Conservation (phyloP, 2,329 filamentous ascomycete species). For the Neurospora crassa region DNA sequence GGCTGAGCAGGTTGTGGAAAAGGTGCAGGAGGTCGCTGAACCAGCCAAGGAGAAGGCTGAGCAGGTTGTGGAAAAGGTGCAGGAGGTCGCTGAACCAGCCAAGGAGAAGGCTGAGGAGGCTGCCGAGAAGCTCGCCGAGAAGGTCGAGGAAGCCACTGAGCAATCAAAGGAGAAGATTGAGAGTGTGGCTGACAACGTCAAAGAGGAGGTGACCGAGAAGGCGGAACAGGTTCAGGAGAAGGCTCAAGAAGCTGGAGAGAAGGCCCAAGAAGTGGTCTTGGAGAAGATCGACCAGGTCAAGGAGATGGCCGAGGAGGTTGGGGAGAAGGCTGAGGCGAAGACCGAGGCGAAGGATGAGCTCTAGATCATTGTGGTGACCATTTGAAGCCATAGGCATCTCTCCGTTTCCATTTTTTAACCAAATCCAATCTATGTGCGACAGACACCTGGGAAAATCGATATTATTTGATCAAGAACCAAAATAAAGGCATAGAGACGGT, state of each 20-base stretch:
- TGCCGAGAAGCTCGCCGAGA: too few species aligned
- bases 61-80: background rate
- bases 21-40: background rate
- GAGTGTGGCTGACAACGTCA: background rate
- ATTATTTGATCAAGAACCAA: background rate
- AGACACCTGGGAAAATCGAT: background rate
- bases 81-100: background rate
- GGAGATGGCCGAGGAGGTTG: background rate
- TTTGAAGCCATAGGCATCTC: background rate
- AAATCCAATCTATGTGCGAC: background rate
- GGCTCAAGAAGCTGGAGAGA: background rate
- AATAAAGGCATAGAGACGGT: background rate
- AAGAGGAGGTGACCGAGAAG: background rate
- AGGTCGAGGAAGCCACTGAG: too few species aligned
- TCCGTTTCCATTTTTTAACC: background rate
- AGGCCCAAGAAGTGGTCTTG: background rate
- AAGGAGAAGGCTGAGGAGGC: background rate
- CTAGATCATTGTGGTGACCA: background rate
- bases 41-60: background rate
- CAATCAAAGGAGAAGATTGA: background rate
- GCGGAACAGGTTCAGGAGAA: background rate
- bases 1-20: background rate
- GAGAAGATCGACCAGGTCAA: background rate
- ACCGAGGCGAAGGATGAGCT: background rate
- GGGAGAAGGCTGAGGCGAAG: background rate